Evolutionary conservation across 768 basidiomycete genomes (phyloP), one percentile per base, ranked within the genome.

Genomic region (Leccinum boreale): DNA sequence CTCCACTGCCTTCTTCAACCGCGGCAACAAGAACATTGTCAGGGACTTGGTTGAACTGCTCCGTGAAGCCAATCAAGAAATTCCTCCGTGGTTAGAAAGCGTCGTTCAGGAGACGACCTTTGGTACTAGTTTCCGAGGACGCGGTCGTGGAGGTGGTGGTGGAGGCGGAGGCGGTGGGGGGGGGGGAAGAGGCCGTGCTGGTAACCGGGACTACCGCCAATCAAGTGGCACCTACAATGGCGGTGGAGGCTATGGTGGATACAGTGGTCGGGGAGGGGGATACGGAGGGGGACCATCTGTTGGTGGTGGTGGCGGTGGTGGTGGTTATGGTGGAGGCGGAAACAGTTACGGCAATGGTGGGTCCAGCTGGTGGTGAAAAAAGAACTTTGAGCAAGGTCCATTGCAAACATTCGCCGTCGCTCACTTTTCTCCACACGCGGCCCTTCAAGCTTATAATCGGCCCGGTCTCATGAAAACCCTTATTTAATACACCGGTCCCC

Each of bases 1-100:
- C 62, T 88, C 90, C 24, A 99, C 97, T 14, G 94, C 96, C 5
- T 98, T 99, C 82, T 93, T 93, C 81, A 94, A 94, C 71, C 84
- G 92, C 14, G 89, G 90, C 54, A 98, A 97, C 78, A 88, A 87
- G 73, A 90, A 90, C 72, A 94, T 98, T 59, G 93, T 90, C 55
- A 85, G 87, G 56, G 95, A 97, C 66, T 80, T 99, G 47, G 78
- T 99, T 52, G 96, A 98, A 72, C 83, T 99, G 4, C 83, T 99
- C 23, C 85, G 91, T 53, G 96, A 99, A 75, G 95, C 96, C 51
- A 95, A 98, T 73, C 94, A 97, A 72, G 94, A 96, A 51, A 90
- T 94, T 57, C 97, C 97, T 1, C 53, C 70, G 3, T 99, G 95
- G 94, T 79, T 99, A 53, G 91, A 94, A 69, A 85, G 87, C 11